phyloP scores from a whole-genome alignment of 768 basidiomycete species.

The Plicaturopsis crispa region DNA sequence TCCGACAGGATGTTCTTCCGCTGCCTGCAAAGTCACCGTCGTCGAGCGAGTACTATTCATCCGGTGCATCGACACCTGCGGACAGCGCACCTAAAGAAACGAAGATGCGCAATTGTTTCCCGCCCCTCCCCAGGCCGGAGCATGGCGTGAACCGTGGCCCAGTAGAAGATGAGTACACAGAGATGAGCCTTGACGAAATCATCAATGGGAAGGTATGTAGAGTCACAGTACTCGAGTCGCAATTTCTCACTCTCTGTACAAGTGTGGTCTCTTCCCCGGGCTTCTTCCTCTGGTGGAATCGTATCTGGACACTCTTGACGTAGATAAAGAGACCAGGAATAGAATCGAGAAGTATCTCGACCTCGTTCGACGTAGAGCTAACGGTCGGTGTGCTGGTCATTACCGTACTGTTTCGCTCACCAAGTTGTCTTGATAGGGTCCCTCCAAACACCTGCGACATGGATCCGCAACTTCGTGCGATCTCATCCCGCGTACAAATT shows the following conservation, averaged over 20 bases:
- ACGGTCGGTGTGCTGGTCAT: conserved; percentile 44
- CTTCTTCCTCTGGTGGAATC: conserved; percentile 73
- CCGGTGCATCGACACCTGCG: conserved; percentile 28
- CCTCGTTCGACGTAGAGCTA: conserved; percentile 68
- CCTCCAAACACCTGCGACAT: conserved; percentile 80
- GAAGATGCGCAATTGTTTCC: conserved; percentile 68
- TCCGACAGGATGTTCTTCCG: conserved; percentile 81
- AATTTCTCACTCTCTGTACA: neutral
- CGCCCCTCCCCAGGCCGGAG: conserved; percentile 44
- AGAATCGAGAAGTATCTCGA: conserved; percentile 75
- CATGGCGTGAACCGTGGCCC: conserved; percentile 33
- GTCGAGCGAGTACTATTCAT: conserved; percentile 41
- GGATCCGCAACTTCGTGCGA: conserved; percentile 90
- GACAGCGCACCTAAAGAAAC: conserved; percentile 50
- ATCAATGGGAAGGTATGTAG: conserved; percentile 79
- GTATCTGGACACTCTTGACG: conserved; percentile 83
- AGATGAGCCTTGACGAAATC: conserved; percentile 89
- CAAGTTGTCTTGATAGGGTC: conserved; percentile 41
- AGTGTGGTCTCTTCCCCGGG: conserved; percentile 70
- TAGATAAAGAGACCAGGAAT: conserved; percentile 47
- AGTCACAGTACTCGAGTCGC: conserved; percentile 5
- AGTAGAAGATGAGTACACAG: conserved; percentile 80
- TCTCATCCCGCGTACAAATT: conserved; percentile 87
- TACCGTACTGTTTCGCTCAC: conserved; percentile 3
- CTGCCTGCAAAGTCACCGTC: conserved; percentile 28